Base-by-base conservation (phyloP, 1,139 yeast species). In the Ogataea hybrid region DNA sequence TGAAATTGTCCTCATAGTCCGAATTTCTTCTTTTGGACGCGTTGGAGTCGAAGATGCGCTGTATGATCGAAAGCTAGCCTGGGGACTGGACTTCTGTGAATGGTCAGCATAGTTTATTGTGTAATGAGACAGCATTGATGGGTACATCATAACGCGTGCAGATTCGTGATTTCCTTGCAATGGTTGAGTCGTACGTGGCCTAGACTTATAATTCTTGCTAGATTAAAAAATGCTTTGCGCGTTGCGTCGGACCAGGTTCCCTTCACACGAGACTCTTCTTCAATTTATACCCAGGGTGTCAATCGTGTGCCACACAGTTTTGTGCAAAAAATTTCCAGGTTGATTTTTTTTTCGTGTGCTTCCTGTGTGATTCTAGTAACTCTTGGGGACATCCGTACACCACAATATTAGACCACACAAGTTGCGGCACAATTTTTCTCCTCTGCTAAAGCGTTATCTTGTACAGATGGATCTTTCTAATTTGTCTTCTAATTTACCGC, bases 381-480 rank as follows among this genome's bases (percentile, higher is more conserved):
- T 18, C 20, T 18, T 5, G 15, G 12, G n/a, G 12, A 10, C 20
- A 20, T 21, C 37, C 36, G 28, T 23, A 25, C 36, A 33, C 36
- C 14, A 14, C 16, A 10, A 15, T 6, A 17, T 29, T 11, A 10
- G 20, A 28, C 15, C 21, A 12, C n/a, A 12, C 27, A 23, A 27
- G 10, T 33, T 39, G 30, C 35, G 38, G 37, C 33, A 37, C 27
- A 28, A 5, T 10, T 28, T 34, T 34, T 25, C 16, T 34, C 23
- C 23, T 18, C 35, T 20, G 5, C 9, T 20, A 28, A 39, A 33
- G 25, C 37, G 35, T 21, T 12, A 25, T 25, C 28, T 32, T 32
- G 32, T 30, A 12, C 28, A 20, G 18, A 77, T 79, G 84, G 84
- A 79, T 52, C 65, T 79, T 41, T 75, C 83, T 5, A 78, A 77